Evolutionary conservation across 495 filamentous ascomycete species (phyloP).

Genomic region (Glonium stellatum): DNA sequence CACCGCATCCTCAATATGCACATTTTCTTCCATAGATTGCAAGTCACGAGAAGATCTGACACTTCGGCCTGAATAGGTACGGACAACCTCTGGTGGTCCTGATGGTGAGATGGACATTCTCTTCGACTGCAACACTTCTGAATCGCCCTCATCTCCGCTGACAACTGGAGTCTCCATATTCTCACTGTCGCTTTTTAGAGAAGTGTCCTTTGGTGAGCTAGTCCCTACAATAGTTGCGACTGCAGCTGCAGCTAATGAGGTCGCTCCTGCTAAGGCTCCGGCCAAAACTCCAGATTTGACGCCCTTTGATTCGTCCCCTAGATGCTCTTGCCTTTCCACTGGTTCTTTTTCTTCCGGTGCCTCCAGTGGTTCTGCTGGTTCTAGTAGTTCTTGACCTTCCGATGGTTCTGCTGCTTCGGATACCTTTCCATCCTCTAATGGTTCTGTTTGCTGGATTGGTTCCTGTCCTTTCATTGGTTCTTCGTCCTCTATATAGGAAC

Average conservation of each 20-base stretch:
- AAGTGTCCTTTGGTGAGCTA: neutral
- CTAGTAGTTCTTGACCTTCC: too few species aligned
- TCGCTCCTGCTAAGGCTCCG: conserved; percentile 18
- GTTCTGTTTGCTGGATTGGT: neutral
- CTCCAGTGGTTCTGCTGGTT: too few species aligned
- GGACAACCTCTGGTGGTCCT: conserved; percentile 20
- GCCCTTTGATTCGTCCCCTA: conserved; percentile 2
- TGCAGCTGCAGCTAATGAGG: conserved; percentile 23
- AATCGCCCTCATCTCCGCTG: conserved; percentile 7
- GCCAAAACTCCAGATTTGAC: conserved; percentile 5
- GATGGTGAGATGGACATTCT: conserved; percentile 23
- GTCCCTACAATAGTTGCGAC: conserved; percentile 16
- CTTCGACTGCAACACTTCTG: conserved; percentile 21
- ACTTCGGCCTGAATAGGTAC: conserved; percentile 23
- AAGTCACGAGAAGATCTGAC: conserved; percentile 1
- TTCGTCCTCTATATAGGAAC: conserved; percentile 15
- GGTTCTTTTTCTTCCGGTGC: neutral
- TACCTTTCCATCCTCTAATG: too few species aligned
- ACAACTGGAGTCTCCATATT: conserved; percentile 12
- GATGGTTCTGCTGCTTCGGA: too few species aligned
- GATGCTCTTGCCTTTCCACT: too few species aligned
- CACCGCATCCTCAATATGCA: too few species aligned
- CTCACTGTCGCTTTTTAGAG: conserved; percentile 6
- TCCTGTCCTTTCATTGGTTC: conserved; percentile 6
- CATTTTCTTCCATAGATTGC: neutral